phyloP scores from a whole-genome alignment of 2,329 filamentous ascomycete species.

The Exophiala bonariae region DNA sequence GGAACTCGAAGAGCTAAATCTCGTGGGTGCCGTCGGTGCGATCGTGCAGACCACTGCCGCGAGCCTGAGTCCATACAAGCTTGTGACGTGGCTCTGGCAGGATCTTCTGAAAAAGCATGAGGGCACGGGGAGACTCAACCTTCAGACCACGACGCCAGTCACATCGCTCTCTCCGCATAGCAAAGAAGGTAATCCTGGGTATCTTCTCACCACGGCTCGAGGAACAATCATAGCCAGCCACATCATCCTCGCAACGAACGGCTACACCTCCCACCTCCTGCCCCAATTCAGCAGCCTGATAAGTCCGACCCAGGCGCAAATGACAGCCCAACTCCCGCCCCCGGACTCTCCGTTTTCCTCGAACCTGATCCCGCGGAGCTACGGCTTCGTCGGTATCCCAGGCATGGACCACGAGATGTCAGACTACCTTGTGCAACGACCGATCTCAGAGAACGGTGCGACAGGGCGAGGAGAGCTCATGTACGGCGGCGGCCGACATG shows the following conservation, averaged over 20 bases:
- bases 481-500: conserved; percentile 59
- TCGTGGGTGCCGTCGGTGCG: conserved; percentile 20
- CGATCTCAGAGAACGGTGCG: conserved; percentile 23
- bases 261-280: conserved; percentile 74
- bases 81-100: conserved; percentile 16
- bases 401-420: conserved; percentile 59
- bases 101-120: conserved; percentile 6
- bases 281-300: conserved; percentile 70
- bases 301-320: conserved; percentile 68
- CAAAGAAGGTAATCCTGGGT: conserved; percentile 50
- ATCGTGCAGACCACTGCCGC: conserved; percentile 18
- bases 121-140: conserved; percentile 27
- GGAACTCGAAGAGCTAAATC: conserved; percentile 34
- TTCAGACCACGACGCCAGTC: conserved; percentile 34
- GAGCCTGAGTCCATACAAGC: conserved; percentile 23
- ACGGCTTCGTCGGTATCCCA: conserved; percentile 49
- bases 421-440: conserved; percentile 66
- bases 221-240: conserved; percentile 62
- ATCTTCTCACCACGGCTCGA: conserved; percentile 66
- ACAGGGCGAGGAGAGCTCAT: conserved; percentile 33
- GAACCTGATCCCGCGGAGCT: conserved; percentile 28
- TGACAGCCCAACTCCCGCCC: conserved; percentile 46
- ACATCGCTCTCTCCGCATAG: conserved; percentile 24
- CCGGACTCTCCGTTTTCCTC: conserved; percentile 21
- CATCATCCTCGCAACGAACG: conserved; percentile 80